Conservation (phyloP, 345 rosid genomes). For the Moringa oleifera region DNA sequence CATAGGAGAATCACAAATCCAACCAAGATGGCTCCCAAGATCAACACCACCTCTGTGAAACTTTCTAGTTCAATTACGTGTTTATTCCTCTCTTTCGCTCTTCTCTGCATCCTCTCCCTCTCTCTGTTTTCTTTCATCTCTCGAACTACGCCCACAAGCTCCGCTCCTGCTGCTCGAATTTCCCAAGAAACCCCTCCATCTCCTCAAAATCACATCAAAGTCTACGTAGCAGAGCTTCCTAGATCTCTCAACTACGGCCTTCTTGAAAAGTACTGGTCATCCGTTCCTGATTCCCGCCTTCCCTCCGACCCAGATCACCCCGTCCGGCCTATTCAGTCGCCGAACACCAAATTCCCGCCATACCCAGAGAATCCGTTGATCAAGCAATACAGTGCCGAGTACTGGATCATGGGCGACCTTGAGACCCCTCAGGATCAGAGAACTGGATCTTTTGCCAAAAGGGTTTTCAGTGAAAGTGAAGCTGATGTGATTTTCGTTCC, state of each 20-base stretch:
- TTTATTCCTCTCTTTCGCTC: constrained; percentile 30
- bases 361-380: constrained; percentile 82
- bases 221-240: constrained; percentile 75
- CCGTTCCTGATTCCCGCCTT: constrained; percentile 60
- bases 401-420: constrained; percentile 89
- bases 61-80: constrained; percentile 30
- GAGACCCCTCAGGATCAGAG: constrained; percentile 50
- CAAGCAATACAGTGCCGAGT: constrained; percentile 97
- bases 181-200: constrained; percentile 10
- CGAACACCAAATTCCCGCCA: constrained; percentile 36
- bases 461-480: constrained; percentile 44
- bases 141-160: constrained; percentile 9
- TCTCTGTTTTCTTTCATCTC: constrained; percentile 27
- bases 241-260: constrained; percentile 83
- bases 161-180: constrained; percentile 2
- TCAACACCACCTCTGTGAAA: constrained; percentile 12
- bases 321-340: constrained; percentile 18
- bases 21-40: constrained; percentile 28
- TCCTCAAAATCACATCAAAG: constrained; percentile 42
- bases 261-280: constrained; percentile 65
- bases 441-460: constrained; percentile 48
- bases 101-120: constrained; percentile 33
- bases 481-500: constrained; percentile 93
- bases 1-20: constrained; percentile 12
- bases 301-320: constrained; percentile 70